Evolutionary conservation across 2,329 filamentous ascomycete species (phyloP).

Genomic region (Hypoxylon sp.): DNA sequence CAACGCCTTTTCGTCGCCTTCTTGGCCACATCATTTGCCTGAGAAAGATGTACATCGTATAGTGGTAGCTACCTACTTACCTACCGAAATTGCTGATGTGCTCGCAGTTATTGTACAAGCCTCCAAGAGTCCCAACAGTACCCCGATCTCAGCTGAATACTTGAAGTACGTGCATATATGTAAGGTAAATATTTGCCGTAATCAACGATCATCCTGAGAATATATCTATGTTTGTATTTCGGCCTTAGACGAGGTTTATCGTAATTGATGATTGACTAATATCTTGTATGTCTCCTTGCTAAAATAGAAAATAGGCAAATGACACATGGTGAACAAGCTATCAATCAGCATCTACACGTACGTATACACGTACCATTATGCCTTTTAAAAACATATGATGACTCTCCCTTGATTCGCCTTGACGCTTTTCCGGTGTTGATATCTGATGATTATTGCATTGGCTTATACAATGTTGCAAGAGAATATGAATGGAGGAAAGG

Average conservation of each 20-base stretch:
- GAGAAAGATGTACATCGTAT: too few relatives aligned
- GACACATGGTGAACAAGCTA: too few relatives aligned
- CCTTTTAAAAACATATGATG: constrained; percentile 17
- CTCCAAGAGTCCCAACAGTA: too few relatives aligned
- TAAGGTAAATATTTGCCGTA: too few relatives aligned
- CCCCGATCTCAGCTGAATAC: too few relatives aligned
- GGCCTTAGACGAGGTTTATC: neutral
- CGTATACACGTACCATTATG: neutral
- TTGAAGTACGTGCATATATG: too few relatives aligned
- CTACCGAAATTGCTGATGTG: constrained; percentile 14
- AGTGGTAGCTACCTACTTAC: too few relatives aligned
- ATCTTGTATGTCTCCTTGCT: constrained; percentile 7
- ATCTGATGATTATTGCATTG: constrained; percentile 15
- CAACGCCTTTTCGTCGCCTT: constrained; percentile 6
- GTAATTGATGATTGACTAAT: constrained; percentile 3
- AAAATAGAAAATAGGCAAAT: too few relatives aligned
- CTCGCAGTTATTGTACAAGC: too few relatives aligned
- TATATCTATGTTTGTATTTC: neutral
- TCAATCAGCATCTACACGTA: too few relatives aligned
- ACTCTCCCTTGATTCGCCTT: neutral
- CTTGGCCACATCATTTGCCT: constrained; percentile 8
- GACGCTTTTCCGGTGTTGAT: neutral
- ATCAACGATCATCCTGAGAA: too few relatives aligned
- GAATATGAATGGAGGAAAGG: constrained; percentile 12
- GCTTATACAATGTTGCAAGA: constrained; percentile 1